Evolutionary conservation across 208 protist species (phyloP), one percentile per base, ranked within the genome.

Genomic region (Trypanosoma theileri): DNA sequence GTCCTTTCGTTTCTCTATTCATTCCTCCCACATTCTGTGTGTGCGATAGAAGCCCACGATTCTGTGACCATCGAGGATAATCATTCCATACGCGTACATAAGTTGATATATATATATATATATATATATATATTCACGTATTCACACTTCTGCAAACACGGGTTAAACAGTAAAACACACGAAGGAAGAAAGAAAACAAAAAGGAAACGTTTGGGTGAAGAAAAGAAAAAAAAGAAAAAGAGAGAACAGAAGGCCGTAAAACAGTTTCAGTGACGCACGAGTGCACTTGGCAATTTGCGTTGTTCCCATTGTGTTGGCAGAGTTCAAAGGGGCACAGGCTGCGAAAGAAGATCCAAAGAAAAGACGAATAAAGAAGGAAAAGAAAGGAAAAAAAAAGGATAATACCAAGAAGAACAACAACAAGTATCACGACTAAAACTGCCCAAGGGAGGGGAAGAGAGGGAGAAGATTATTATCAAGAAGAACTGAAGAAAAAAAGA

Each of bases 121-220:
- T 63, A 51, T 55, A 55, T 57, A 57, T 26, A 73, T 22, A 73
- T 21, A 24, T 31, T 61, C 21, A 45, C 65, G 60, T 16, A 46
- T 21, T n/a, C 16, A 54, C n/a, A 35, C 28, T 6, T 35, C 28
- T 35, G 28, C 4, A 35, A 35, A 8, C 28, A 35, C 28, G 24
- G 13, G 40, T 42, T 17, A 72, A 56, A 22, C 53, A 54, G 63
- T 22, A 42, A 50, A 45, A 65, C 11, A 55, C 11, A n/a, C 45
- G 44, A 53, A 59, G 10, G 11, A 54, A 72, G 28, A 4, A 26
- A 42, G 41, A 65, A 65, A 12, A 26, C 42, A 14, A 65, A 65
- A 12, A 26, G 44, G 4, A 54, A 63, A 14, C 10, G 17, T 16
- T 0, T 42, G 19, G n/a, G 35, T 8, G 35, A 63, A 50, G 31